Conservation (phyloP, 306 rosid species). For the Datisca glomerata region DNA sequence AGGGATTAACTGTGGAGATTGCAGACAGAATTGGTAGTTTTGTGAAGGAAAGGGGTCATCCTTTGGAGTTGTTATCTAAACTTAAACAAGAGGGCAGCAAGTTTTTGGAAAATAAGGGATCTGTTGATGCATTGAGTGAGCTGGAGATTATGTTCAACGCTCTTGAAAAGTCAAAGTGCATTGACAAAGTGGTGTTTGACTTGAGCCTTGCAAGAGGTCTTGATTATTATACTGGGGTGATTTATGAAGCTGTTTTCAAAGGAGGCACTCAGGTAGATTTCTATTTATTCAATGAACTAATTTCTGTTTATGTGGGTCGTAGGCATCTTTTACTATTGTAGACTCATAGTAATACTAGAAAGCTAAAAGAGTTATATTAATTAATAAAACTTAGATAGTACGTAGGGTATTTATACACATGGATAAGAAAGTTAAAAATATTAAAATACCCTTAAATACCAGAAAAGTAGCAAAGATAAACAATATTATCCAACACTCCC, state of each 20-base stretch:
- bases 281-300: slow-evolving; percentile 2
- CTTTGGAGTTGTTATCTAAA: slow-evolving; percentile 55
- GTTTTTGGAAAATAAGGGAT: slow-evolving; percentile 42
- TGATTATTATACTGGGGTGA: slow-evolving; percentile 91
- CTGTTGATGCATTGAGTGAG: slow-evolving; percentile 62
- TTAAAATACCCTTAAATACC: too few species aligned
- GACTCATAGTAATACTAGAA: too few species aligned
- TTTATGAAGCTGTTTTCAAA: slow-evolving; percentile 84
- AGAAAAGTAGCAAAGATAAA: too few species aligned
- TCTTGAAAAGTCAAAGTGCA: slow-evolving; percentile 56
- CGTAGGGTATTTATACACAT: too few species aligned
- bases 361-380: too few species aligned
- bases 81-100: slow-evolving; percentile 58
- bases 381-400: too few species aligned
- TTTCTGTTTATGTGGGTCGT: too few species aligned
- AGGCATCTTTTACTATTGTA: too few species aligned
- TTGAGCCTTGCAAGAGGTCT: slow-evolving; percentile 97
- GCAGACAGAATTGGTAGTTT: slow-evolving; percentile 71
- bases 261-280: slow-evolving; percentile 71
- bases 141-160: slow-evolving; percentile 70
- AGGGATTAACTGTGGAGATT: slow-evolving; percentile 63
- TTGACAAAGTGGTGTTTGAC: slow-evolving; percentile 76
- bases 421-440: too few species aligned
- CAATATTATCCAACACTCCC: too few species aligned
- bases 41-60: slow-evolving; percentile 76